These are phyloP conservation scores for Sedum album DNA, from an alignment of 164 flowering plant species.

Conservation along the genomic window DNA sequence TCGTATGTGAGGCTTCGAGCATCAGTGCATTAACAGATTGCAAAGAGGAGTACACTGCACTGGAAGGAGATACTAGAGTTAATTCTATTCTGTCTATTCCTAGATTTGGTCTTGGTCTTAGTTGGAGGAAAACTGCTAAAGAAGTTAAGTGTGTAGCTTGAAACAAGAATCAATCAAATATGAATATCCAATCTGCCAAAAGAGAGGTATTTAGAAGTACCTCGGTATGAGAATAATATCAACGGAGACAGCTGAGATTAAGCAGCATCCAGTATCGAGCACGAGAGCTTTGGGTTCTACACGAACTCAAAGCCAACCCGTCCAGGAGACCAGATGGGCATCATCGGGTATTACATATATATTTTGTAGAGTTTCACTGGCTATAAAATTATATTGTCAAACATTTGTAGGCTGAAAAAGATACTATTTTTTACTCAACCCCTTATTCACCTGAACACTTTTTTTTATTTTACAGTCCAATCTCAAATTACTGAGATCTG, in stretches of 20 bases:
- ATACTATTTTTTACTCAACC: too few relatives aligned
- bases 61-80: slow-evolving; percentile 23
- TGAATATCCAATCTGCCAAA: too few relatives aligned
- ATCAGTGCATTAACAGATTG: background rate
- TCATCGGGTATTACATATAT: background rate
- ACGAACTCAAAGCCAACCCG: background rate
- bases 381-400: background rate
- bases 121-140: background rate
- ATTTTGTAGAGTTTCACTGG: too few relatives aligned
- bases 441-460: too few relatives aligned
- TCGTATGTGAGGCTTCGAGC: slow-evolving; percentile 12
- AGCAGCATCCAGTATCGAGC: background rate
- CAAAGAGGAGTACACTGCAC: slow-evolving; percentile 22
- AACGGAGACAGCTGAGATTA: background rate
- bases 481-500: too few relatives aligned
- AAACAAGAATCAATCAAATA: background rate
- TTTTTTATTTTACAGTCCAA: too few relatives aligned
- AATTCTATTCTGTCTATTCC: slow-evolving; percentile 25
- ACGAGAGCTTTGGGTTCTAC: background rate
- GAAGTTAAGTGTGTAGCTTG: background rate
- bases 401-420: too few relatives aligned
- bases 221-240: background rate
- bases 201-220: background rate
- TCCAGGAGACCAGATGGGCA: background rate
- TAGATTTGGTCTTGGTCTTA: slow-evolving; percentile 11